Evolutionary conservation across 2,329 filamentous ascomycete genomes (phyloP).

Genomic region (Fusarium tuaranense): DNA sequence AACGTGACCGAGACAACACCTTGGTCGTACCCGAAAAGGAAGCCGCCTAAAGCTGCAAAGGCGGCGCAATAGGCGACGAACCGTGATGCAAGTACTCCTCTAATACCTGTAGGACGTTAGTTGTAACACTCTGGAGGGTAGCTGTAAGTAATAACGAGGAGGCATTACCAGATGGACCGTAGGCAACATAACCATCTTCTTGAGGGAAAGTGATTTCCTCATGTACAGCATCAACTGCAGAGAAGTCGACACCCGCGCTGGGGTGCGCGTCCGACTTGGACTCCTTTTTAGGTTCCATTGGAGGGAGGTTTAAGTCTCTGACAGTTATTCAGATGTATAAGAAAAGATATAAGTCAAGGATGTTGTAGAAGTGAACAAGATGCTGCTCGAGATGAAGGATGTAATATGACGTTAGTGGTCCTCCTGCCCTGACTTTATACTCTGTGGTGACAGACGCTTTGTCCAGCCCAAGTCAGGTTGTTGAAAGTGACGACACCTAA

Average conservation of each 20-base stretch:
- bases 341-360: background rate
- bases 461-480: background rate
- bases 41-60: constrained; percentile 52
- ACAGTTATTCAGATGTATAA: background rate
- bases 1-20: constrained; percentile 55
- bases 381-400: background rate
- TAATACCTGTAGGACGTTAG: constrained; percentile 41
- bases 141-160: background rate
- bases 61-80: constrained; percentile 49
- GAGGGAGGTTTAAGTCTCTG: background rate
- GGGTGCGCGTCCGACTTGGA: background rate
- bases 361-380: background rate
- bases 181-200: constrained; percentile 10
- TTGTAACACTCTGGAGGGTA: background rate
- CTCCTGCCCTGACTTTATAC: background rate
- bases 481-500: background rate
- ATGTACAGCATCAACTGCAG: background rate
- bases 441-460: background rate
- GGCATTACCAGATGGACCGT: constrained; percentile 10
- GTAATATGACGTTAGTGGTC: background rate
- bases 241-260: background rate
- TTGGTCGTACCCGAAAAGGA: constrained; percentile 55
- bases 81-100: constrained; percentile 46
- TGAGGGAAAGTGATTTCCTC: background rate
- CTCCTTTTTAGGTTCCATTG: background rate